Conservation (phyloP, 345 rosid genomes). For the Arabidopsis suecica region DNA sequence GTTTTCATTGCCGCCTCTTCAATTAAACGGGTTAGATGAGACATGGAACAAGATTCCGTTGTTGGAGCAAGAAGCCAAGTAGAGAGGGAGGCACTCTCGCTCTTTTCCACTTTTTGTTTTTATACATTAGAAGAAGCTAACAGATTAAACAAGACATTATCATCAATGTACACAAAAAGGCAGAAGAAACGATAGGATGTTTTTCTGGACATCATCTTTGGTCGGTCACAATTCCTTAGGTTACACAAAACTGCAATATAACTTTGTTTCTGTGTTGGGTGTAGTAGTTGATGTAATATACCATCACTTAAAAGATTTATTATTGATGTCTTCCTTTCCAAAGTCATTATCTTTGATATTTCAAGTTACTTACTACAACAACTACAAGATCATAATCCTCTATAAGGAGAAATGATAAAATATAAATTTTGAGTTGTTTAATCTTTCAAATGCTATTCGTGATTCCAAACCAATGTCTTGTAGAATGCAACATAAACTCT, state of each 20-base stretch:
- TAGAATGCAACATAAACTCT: too few relatives aligned
- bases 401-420: not conserved
- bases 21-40: constrained; percentile 64
- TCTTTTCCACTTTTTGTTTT: constrained; percentile 7
- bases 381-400: not conserved
- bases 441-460: too few relatives aligned
- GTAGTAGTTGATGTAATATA: constrained; percentile 21
- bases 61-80: constrained; percentile 83
- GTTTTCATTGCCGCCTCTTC: constrained; percentile 90
- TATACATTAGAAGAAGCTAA: constrained; percentile 32
- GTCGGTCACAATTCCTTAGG: not conserved
- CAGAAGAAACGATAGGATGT: constrained; percentile 12
- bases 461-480: not conserved
- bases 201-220: constrained; percentile 9
- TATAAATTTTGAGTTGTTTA: too few relatives aligned
- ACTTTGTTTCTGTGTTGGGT: constrained; percentile 33
- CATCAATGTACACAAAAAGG: constrained; percentile 26
- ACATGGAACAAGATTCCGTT: constrained; percentile 80
- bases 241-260: constrained; percentile 13
- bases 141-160: not conserved
- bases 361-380: not conserved
- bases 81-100: constrained; percentile 23
- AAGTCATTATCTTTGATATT: not conserved
- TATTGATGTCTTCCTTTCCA: not conserved
- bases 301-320: constrained; percentile 20